Conservation (phyloP, 148 eudicot genomes). For the Camellia japonica region DNA sequence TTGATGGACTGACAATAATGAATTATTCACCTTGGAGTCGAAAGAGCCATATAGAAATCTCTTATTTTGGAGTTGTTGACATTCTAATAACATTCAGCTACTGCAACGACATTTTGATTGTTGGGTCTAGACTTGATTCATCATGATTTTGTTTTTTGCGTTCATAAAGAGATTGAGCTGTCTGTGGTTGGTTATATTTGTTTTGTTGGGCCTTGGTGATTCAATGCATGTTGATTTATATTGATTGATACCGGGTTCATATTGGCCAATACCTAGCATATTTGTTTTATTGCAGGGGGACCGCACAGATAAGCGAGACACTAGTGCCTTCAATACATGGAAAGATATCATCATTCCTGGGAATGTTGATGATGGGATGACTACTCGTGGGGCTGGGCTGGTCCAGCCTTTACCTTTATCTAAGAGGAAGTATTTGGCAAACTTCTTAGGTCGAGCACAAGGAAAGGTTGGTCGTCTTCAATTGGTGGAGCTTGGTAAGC, state of each 20-base stretch:
- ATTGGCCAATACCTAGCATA: background rate
- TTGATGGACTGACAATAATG: no score
- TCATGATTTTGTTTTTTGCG: no score
- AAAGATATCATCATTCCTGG: conserved; percentile 95
- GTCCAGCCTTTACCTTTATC: conserved; percentile 79
- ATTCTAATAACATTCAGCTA: no score
- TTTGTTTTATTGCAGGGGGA: conserved; percentile 59
- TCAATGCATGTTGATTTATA: background rate
- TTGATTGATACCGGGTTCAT: background rate
- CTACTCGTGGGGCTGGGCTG: conserved; percentile 44
- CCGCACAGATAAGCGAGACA: conserved; percentile 90
- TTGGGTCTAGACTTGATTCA: no score
- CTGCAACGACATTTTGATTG: no score
- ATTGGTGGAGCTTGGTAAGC: conserved; percentile 74
- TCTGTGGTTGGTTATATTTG: no score
- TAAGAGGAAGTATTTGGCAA: conserved; percentile 76
- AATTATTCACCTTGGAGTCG: no score
- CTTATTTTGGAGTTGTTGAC: no score
- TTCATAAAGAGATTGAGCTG: no score
- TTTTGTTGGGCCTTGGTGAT: no score
- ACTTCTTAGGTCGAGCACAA: conserved; percentile 85
- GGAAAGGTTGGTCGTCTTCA: conserved; percentile 82
- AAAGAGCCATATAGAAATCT: no score
- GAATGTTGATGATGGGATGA: conserved; percentile 92
- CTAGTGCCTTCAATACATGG: conserved; percentile 92